phyloP scores from a whole-genome alignment of 2,329 filamentous ascomycete genomes.

The Monilinia aucupariae region DNA sequence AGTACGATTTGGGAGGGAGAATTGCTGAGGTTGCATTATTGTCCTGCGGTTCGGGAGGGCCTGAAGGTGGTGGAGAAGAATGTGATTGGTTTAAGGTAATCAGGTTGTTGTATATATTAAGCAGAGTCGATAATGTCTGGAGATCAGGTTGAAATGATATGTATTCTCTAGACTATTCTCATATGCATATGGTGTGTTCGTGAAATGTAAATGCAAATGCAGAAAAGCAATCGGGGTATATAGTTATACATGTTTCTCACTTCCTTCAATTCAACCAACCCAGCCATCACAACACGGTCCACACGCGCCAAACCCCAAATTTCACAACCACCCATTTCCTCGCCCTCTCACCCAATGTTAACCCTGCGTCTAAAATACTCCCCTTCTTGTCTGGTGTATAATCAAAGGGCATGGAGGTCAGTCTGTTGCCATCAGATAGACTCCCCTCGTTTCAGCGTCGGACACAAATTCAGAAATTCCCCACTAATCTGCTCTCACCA shows the following conservation, averaged over 20 bases:
- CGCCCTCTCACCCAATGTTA: background rate
- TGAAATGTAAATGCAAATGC: background rate
- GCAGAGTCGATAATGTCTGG: background rate
- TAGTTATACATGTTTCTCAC: background rate
- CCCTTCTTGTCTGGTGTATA: background rate
- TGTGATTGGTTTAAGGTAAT: slow-evolving; percentile 32
- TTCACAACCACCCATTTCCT: background rate
- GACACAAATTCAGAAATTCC: background rate
- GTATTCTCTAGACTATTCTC: background rate
- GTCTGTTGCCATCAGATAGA: background rate
- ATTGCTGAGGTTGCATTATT: slow-evolving; percentile 77
- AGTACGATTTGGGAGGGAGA: slow-evolving; percentile 93
- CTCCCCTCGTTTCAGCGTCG: background rate
- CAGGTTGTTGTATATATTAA: background rate
- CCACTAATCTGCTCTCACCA: background rate
- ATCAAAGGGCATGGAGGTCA: background rate
- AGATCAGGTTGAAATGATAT: slow-evolving; percentile 1
- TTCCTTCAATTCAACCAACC: background rate
- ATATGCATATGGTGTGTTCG: background rate
- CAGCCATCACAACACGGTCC: background rate
- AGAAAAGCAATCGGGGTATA: background rate
- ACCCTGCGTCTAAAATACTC: background rate
- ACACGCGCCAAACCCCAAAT: background rate
- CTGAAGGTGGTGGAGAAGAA: slow-evolving; percentile 63
- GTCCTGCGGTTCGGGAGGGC: slow-evolving; percentile 76